Percentiles rank a stretch among this genome's conserved stretches.
Conservation (phyloP, 306 rosid genomes). For the Lathyrus oleraceus region DNA sequence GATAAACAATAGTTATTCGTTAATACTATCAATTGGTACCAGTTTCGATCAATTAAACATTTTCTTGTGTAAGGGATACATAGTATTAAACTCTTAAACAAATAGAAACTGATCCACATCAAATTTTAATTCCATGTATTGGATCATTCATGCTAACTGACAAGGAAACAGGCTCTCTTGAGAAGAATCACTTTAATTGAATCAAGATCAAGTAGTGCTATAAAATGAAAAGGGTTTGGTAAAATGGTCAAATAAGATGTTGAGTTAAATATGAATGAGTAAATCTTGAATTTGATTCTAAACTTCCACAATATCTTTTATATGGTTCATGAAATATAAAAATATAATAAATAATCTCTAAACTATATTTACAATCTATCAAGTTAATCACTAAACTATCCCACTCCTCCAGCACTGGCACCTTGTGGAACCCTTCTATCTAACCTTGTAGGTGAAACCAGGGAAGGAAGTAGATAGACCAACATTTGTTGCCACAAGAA, state of each 20-base stretch:
- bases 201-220: neutral
- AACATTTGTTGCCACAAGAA: conserved; percentile 86
- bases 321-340: neutral
- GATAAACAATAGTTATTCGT: too few species aligned
- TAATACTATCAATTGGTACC: neutral
- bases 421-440: conserved; percentile 81
- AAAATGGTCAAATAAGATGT: neutral
- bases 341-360: neutral
- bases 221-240: neutral
- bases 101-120: neutral
- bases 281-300: neutral
- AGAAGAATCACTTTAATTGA: neutral
- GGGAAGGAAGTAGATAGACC: conserved; percentile 68
- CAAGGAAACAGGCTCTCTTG: neutral
- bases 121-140: neutral
- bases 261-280: neutral
- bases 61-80: neutral
- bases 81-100: neutral
- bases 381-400: neutral
- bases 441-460: conserved; percentile 75
- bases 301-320: neutral
- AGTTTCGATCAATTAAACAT: neutral
- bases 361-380: neutral
- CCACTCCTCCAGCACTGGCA: conserved; percentile 59
- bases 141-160: neutral